Conservation (phyloP, 441 rosid species). For the Hypseocharis bilobata region DNA sequence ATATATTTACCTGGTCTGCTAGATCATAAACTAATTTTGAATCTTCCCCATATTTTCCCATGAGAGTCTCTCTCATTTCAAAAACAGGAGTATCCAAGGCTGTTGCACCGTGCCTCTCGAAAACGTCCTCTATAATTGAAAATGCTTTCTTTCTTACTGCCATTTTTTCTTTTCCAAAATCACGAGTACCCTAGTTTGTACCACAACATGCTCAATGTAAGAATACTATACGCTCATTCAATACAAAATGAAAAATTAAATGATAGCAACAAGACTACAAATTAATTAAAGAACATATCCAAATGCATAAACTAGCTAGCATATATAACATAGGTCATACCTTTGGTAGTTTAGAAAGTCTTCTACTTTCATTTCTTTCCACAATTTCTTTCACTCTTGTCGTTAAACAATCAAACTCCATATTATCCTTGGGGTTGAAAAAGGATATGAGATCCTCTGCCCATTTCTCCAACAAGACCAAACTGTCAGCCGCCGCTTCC, state of each 20-base stretch:
- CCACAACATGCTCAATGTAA: slow-evolving; percentile 9
- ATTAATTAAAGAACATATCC: background rate
- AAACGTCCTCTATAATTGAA: slow-evolving; percentile 59
- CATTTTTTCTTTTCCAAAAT: slow-evolving; percentile 85
- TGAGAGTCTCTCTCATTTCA: slow-evolving; percentile 87
- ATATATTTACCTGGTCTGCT: slow-evolving; percentile 72
- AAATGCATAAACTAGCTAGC: background rate
- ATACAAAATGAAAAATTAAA: background rate
- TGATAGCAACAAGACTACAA: background rate
- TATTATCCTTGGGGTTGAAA: slow-evolving; percentile 35
- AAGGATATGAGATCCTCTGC: slow-evolving; percentile 35
- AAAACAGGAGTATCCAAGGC: slow-evolving; percentile 92
- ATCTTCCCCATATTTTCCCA: slow-evolving; percentile 92
- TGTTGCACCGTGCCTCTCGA: slow-evolving; percentile 80
- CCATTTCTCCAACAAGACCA: slow-evolving; percentile 32
- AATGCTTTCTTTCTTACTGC: slow-evolving; percentile 67
- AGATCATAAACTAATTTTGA: slow-evolving; percentile 86
- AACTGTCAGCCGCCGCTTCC: slow-evolving; percentile 25
- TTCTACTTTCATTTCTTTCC: slow-evolving; percentile 81
- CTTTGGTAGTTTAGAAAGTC: slow-evolving; percentile 92
- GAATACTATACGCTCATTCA: background rate
- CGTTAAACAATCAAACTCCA: slow-evolving; percentile 41
- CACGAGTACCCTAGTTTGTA: slow-evolving; percentile 68
- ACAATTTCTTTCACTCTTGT: slow-evolving; percentile 57
- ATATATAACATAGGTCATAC: slow-evolving; percentile 30